These are phyloP conservation scores for Ilyonectria destructans DNA, from an alignment of 2,329 filamentous ascomycete genomes.

Conservation along the genomic window DNA sequence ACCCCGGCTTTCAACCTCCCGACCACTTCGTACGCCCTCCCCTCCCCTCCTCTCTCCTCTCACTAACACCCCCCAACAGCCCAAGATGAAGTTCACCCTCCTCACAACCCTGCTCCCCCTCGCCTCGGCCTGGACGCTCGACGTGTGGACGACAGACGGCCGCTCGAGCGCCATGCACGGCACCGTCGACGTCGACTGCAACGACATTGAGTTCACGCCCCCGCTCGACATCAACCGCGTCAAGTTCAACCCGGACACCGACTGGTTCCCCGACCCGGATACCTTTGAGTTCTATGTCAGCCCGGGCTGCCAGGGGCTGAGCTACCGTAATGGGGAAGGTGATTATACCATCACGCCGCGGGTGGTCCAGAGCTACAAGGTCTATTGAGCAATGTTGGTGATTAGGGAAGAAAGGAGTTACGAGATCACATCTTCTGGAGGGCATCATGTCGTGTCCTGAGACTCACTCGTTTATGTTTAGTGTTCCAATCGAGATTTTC, in stretches of 20 bases:
- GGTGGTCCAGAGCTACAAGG: conserved; percentile 26
- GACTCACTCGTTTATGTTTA: not conserved
- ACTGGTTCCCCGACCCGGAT: conserved; percentile 12
- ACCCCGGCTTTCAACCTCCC: not conserved
- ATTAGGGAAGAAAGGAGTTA: not conserved
- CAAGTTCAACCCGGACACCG: conserved; percentile 23
- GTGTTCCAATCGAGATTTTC: not conserved
- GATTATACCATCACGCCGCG: conserved; percentile 23
- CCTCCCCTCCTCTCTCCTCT: too few species aligned
- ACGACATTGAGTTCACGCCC: conserved; percentile 11
- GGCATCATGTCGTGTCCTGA: not conserved
- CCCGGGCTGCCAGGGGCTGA: conserved; percentile 14
- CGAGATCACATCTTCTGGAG: not conserved
- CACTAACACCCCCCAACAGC: not conserved
- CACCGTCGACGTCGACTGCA: conserved; percentile 12
- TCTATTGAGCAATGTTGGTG: not conserved
- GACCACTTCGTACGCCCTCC: not conserved
- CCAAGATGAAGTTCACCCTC: conserved; percentile 15
- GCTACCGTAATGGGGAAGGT: conserved; percentile 12
- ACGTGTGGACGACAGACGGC: conserved; percentile 22
- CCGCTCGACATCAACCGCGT: conserved; percentile 18
- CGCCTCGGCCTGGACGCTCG: conserved; percentile 16
- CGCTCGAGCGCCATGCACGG: conserved; percentile 23
- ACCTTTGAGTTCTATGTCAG: conserved; percentile 24
- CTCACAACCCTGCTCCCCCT: conserved; percentile 5